Conservation (phyloP, 768 basidiomycete species). For the Pisolithus tinctorius region DNA sequence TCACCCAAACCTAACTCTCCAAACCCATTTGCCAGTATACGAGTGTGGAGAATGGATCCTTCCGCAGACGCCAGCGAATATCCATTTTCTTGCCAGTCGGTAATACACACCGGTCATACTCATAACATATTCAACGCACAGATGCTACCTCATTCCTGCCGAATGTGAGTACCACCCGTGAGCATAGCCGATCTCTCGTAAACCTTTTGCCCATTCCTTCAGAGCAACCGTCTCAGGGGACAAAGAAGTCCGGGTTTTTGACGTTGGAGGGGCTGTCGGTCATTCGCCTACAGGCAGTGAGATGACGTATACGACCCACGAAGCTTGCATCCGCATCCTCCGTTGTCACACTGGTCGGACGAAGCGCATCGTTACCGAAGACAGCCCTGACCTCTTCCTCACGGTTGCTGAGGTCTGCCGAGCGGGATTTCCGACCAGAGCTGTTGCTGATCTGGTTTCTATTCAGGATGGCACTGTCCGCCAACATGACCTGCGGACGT, state of each 20-base stretch:
- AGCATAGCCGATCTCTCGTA: slow-evolving; percentile 2
- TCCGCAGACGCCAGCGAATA: slow-evolving; percentile 39
- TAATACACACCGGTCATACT: slow-evolving; percentile 74
- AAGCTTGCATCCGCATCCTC: slow-evolving; percentile 48
- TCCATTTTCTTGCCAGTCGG: slow-evolving; percentile 57
- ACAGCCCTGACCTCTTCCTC: slow-evolving; percentile 69
- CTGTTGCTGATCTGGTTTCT: slow-evolving; percentile 17
- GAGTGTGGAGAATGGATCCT: slow-evolving; percentile 69
- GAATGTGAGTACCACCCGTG: slow-evolving; percentile 48
- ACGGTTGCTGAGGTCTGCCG: slow-evolving; percentile 68
- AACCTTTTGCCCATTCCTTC: background rate
- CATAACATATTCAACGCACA: slow-evolving; percentile 83
- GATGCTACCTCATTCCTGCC: slow-evolving; percentile 72
- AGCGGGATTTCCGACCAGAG: background rate
- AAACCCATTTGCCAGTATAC: slow-evolving; percentile 39
- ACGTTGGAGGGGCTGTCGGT: slow-evolving; percentile 43
- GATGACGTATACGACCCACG: slow-evolving; percentile 37
- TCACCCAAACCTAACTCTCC: background rate
- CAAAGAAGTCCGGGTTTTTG: slow-evolving; percentile 70
- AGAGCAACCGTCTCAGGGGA: slow-evolving; percentile 76
- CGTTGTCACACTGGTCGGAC: slow-evolving; percentile 67
- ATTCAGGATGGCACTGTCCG: slow-evolving; percentile 77
- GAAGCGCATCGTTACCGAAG: slow-evolving; percentile 75
- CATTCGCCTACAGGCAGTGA: slow-evolving; percentile 36
- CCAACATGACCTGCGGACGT: slow-evolving; percentile 75